These are phyloP conservation scores for Turnera subulata DNA, from an alignment of 345 rosid genomes.

Conservation along the genomic window DNA sequence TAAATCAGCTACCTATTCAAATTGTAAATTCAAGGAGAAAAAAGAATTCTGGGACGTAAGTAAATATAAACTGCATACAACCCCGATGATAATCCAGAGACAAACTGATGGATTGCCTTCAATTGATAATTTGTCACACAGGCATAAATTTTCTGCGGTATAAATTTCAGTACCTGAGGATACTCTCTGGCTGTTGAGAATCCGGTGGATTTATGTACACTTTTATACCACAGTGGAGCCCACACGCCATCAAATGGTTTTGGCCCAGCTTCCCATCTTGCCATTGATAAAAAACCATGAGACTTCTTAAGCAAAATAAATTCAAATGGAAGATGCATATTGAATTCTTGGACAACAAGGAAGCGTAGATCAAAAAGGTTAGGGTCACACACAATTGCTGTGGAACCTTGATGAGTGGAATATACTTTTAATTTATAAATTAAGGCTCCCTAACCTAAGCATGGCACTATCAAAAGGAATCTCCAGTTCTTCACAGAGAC, in stretches of 20 bases:
- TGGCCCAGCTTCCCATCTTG: slow-evolving; percentile 91
- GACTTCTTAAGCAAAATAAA: too few species aligned
- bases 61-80: too few species aligned
- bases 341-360: too few species aligned
- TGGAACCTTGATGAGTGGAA: not conserved
- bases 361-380: too few species aligned
- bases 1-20: not conserved
- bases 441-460: slow-evolving; percentile 52
- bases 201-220: slow-evolving; percentile 57
- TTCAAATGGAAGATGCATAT: not conserved
- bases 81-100: too few species aligned
- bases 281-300: slow-evolving; percentile 10
- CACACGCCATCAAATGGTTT: slow-evolving; percentile 75
- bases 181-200: slow-evolving; percentile 50
- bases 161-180: slow-evolving; percentile 45
- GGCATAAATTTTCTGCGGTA: slow-evolving; percentile 6
- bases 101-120: too few species aligned
- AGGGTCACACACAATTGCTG: not conserved
- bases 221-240: slow-evolving; percentile 88
- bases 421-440: slow-evolving; percentile 1
- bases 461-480: slow-evolving; percentile 70
- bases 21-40: too few species aligned
- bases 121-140: too few species aligned
- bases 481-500: slow-evolving; percentile 69
- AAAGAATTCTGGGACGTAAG: too few species aligned